These are phyloP conservation scores for Suhomyces sp. DNA, from an alignment of 805 yeast species.

Conservation along the genomic window DNA sequence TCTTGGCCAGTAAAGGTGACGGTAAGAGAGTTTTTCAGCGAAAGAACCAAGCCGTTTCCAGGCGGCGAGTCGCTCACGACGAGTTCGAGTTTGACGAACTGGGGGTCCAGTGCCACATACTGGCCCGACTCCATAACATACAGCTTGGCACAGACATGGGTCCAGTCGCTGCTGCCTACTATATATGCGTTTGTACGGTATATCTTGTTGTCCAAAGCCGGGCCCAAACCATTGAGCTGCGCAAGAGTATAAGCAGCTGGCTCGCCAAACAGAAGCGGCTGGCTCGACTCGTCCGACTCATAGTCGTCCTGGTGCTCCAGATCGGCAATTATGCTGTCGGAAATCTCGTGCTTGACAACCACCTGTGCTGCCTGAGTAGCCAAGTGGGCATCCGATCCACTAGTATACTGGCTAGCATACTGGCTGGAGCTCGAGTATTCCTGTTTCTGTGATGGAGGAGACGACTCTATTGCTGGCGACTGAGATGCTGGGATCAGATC, in stretches of 20 bases:
- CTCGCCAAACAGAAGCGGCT: not conserved
- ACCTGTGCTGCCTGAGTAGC: constrained; percentile 1
- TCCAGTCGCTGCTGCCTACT: constrained; percentile 21
- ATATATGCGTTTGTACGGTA: constrained; percentile 19
- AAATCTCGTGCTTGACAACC: not conserved
- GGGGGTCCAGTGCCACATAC: constrained; percentile 21
- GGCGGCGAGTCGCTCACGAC: constrained; percentile 15
- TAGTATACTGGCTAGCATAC: not conserved
- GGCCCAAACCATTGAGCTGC: not conserved
- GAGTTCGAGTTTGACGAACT: constrained; percentile 21
- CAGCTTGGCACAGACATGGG: constrained; percentile 26
- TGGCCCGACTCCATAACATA: constrained; percentile 13
- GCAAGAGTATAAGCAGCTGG: not conserved
- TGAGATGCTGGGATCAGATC: not conserved
- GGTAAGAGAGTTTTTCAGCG: constrained; percentile 11
- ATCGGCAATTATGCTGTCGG: not conserved
- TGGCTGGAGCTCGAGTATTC: no score
- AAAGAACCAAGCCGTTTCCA: constrained; percentile 3
- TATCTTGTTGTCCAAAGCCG: constrained; percentile 6
- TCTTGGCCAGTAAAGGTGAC: constrained; percentile 13
- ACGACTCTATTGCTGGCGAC: not conserved
- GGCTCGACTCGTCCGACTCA: not conserved
- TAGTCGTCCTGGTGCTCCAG: constrained; percentile 1
- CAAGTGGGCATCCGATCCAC: not conserved
- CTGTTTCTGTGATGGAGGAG: not conserved